A percentile compares a stretch with the other conserved stretches of the same genome.
Conservation (phyloP, 2,329 filamentous ascomycete species). For the Paramyrothecium roridum region DNA sequence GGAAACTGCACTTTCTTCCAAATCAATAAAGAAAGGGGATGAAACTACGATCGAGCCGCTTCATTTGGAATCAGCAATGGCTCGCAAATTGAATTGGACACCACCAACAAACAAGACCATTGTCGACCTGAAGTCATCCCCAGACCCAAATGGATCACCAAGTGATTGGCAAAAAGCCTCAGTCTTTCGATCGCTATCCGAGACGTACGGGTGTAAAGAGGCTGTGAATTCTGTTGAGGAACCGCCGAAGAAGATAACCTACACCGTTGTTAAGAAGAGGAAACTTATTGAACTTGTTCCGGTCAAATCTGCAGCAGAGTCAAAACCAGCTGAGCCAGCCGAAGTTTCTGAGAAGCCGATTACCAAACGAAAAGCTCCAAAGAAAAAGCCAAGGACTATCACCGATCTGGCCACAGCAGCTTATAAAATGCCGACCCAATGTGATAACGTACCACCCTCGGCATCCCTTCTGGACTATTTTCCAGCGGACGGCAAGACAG, state of each 20-base stretch:
- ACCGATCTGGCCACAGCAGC: conserved; percentile 74
- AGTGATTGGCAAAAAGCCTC: background rate
- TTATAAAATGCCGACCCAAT: conserved; percentile 43
- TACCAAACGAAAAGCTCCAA: conserved; percentile 49
- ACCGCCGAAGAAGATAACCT: conserved; percentile 18
- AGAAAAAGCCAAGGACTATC: conserved; percentile 73
- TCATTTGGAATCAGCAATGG: conserved; percentile 45
- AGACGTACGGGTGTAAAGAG: conserved; percentile 35
- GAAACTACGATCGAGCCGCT: conserved; percentile 27
- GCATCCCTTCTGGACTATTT: conserved; percentile 45
- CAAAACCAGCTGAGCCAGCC: conserved; percentile 13
- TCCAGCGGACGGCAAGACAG: conserved; percentile 3
- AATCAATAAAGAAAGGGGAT: conserved; percentile 11
- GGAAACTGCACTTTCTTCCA: conserved; percentile 15
- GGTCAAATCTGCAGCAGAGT: conserved; percentile 16
- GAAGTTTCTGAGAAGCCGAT: conserved; percentile 23
- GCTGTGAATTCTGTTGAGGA: conserved; percentile 10
- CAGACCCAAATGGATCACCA: background rate
- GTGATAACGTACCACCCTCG: conserved; percentile 22
- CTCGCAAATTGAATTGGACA: conserved; percentile 64
- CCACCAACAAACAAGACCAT: conserved; percentile 33
- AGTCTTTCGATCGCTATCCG: conserved; percentile 26
- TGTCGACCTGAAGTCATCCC: no score
- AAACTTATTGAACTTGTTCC: conserved; percentile 53
- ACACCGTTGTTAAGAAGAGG: conserved; percentile 46